A percentile compares a stretch with the other conserved stretches of the same genome.
Evolutionary conservation across 345 rosid genomes (phyloP).

Genomic region (sweet orange (Citrus sinensis)): DVS_A1.0 CM039163.1:45139501-45140000

Average conservation of each 20-base stretch:
- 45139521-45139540: background rate
- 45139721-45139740: conserved; percentile 79
- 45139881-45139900: background rate
- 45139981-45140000: background rate
- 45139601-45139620: background rate
- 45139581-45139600: background rate
- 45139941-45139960: background rate
- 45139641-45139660: conserved; percentile 32
- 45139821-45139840: too few species aligned
- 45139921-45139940: background rate
- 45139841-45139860: background rate
- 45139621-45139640: background rate
- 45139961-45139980: background rate
- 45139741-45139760: conserved; percentile 81
- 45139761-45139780: conserved; percentile 99
- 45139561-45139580: background rate
- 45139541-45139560: conserved; percentile 1
- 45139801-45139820: background rate
- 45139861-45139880: conserved; percentile 1
- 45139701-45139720: conserved; percentile 75
- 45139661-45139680: conserved; percentile 96
- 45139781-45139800: conserved; percentile 28
- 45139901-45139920: background rate
- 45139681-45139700: conserved; percentile 59
- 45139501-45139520: background rate